Evolutionary conservation across 768 basidiomycete species (phyloP).

Genomic region (Filobasidium floriforme): DNA sequence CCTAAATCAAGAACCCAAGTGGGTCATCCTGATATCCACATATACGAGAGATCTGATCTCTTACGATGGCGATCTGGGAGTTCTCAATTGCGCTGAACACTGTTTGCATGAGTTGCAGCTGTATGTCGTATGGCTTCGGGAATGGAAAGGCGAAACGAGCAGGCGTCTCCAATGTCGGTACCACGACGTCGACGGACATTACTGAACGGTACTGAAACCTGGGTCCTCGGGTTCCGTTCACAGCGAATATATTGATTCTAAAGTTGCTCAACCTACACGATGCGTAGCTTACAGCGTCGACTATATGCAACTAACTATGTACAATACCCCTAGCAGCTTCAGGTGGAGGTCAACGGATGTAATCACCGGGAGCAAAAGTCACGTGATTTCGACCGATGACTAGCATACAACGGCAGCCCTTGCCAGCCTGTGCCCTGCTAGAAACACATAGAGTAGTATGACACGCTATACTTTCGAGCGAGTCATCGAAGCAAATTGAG

Average conservation of each 20-base stretch:
- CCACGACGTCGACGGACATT: background rate
- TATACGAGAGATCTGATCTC: background rate
- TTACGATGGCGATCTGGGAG: constrained; percentile 64
- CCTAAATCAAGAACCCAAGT: constrained; percentile 21
- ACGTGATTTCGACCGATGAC: background rate
- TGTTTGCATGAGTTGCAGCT: constrained; percentile 78
- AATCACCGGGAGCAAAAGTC: background rate
- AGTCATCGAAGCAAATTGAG: constrained; percentile 20
- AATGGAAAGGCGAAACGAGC: constrained; percentile 73
- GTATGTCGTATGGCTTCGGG: constrained; percentile 71
- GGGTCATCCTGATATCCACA: no score
- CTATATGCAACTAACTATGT: no score
- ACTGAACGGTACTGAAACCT: no score
- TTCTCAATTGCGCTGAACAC: constrained; percentile 70
- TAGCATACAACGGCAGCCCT: background rate
- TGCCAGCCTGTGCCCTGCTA: background rate
- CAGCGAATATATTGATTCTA: no score
- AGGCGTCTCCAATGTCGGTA: constrained; percentile 55
- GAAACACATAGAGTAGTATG: background rate
- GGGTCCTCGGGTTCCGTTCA: no score
- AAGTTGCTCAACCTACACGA: no score
- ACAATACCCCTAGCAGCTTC: background rate
- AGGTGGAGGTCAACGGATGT: background rate
- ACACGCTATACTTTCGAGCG: background rate
- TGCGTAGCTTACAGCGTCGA: no score